Percentiles rank a stretch among this genome's conserved stretches.
These are phyloP conservation scores for Leonotis leonurus DNA, from an alignment of 257 asterid genomes.

Conservation along the genomic window DNA sequence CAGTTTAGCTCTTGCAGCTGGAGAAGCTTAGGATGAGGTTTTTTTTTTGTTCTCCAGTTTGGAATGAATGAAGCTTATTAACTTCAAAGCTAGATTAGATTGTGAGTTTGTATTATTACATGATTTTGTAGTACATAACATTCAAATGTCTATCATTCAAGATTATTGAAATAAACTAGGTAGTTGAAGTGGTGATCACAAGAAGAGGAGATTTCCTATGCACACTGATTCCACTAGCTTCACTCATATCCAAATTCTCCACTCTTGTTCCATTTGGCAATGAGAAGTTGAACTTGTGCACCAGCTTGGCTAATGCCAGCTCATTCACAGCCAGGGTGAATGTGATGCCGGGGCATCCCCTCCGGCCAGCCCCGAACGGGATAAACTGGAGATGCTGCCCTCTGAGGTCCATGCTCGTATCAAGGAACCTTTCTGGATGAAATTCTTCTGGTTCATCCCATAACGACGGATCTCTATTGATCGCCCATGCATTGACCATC, in stretches of 20 bases:
- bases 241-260: conserved; percentile 10
- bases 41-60: not conserved
- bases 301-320: conserved; percentile 32
- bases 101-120: too few relatives aligned
- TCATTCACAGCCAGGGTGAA: conserved; percentile 19
- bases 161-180: too few relatives aligned
- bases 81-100: not conserved
- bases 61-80: not conserved
- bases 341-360: conserved; percentile 40
- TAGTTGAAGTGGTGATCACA: not conserved
- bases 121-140: too few relatives aligned
- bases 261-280: conserved; percentile 20
- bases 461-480: conserved; percentile 29
- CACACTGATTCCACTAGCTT: not conserved
- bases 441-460: conserved; percentile 44
- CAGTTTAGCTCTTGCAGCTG: not conserved
- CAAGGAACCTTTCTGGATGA: conserved; percentile 38
- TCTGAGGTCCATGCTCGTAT: conserved; percentile 23
- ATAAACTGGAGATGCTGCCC: conserved; percentile 33
- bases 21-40: not conserved
- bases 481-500: conserved; percentile 37
- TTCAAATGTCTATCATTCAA: too few relatives aligned
- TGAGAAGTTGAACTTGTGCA: conserved; percentile 28
- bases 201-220: not conserved
- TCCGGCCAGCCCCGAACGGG: conserved; percentile 49